These are phyloP conservation scores for Candida railenensis DNA, from an alignment of 805 yeast species.

Conservation along the genomic window DNA sequence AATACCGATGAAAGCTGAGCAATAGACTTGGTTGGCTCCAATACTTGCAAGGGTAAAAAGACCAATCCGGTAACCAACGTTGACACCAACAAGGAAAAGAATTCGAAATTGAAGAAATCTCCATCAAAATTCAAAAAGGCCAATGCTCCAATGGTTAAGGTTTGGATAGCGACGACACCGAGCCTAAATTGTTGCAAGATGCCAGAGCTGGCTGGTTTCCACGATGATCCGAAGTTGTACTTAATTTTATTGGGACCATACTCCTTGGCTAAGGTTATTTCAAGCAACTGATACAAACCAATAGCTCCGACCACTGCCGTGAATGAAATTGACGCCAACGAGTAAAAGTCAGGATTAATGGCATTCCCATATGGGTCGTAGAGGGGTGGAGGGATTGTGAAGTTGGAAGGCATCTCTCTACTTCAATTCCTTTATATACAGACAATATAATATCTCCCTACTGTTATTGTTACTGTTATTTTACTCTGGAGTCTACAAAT, in stretches of 20 bases:
- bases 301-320: conserved; percentile 12
- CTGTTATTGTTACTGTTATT: no score
- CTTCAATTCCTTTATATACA: no score
- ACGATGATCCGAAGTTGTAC: conserved; percentile 22
- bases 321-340: conserved; percentile 10
- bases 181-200: conserved; percentile 11
- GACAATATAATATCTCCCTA: no score
- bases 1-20: conserved; percentile 22
- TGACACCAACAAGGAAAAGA: conserved; percentile 7
- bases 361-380: conserved; percentile 18
- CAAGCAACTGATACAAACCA: conserved; percentile 15
- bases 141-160: conserved; percentile 12
- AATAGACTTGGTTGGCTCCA: conserved; percentile 20
- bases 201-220: conserved; percentile 14
- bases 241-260: conserved; percentile 20
- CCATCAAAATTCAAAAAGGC: conserved; percentile 5
- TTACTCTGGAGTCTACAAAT: no score
- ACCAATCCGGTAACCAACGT: conserved; percentile 6
- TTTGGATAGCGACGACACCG: conserved; percentile 13
- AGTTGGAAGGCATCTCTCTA: neutral
- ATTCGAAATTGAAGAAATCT: neutral
- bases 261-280: conserved; percentile 14
- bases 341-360: conserved; percentile 23
- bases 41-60: conserved; percentile 21
- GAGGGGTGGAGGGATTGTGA: conserved; percentile 13